These are phyloP conservation scores for Penicillium alfredii DNA, from an alignment of 495 filamentous ascomycete genomes.

Conservation along the genomic window DNA sequence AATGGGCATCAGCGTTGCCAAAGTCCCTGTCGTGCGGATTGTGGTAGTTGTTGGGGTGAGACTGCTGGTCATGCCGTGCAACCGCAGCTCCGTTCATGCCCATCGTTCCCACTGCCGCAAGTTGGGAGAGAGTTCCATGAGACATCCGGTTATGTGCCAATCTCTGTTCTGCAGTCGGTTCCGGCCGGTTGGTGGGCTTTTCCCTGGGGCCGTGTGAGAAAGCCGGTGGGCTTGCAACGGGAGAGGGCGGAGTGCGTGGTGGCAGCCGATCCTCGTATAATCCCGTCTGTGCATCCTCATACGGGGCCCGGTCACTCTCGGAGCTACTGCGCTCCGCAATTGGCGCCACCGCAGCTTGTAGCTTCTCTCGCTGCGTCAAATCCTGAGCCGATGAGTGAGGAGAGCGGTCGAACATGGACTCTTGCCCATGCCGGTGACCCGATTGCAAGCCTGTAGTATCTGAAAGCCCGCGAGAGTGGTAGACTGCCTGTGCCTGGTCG, in stretches of 20 bases:
- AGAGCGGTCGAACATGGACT: constrained; percentile 28
- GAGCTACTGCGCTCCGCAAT: constrained; percentile 51
- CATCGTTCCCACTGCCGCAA: constrained; percentile 58
- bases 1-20: background rate
- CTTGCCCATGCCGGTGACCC: constrained; percentile 14
- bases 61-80: constrained; percentile 24
- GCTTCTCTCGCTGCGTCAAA: constrained; percentile 29
- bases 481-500: constrained; percentile 35
- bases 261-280: constrained; percentile 44
- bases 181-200: constrained; percentile 60
- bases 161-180: constrained; percentile 66
- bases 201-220: constrained; percentile 67
- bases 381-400: constrained; percentile 35
- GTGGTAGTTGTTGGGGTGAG: constrained; percentile 11
- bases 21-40: constrained; percentile 9
- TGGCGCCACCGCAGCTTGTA: constrained; percentile 17
- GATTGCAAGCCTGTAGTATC: constrained; percentile 40
- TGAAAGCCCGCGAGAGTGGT: constrained; percentile 50
- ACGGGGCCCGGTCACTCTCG: constrained; percentile 47
- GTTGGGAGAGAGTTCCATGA: constrained; percentile 67
- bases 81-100: constrained; percentile 31
- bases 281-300: constrained; percentile 14
- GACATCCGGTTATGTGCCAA: constrained; percentile 77
- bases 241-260: constrained; percentile 57
- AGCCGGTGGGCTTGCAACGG: constrained; percentile 67